A percentile compares a stretch with the other conserved stretches of the same genome.
These are phyloP conservation scores for Amanita exitialis DNA, from an alignment of 768 basidiomycete genomes.

Conservation along the genomic window DNA sequence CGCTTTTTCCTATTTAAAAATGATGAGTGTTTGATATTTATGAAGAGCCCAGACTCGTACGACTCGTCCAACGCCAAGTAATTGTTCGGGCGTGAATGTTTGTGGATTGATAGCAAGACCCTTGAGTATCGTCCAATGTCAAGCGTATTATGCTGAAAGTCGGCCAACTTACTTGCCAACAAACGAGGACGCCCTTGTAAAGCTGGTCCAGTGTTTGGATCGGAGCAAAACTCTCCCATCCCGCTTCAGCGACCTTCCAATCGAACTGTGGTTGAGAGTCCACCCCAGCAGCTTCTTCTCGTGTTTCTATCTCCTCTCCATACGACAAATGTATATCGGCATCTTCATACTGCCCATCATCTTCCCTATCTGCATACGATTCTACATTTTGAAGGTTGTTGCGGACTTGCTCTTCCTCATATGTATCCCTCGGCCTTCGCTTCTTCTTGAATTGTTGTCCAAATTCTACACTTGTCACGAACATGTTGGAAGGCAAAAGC, in stretches of 20 bases:
- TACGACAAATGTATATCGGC: neutral
- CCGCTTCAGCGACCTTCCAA: no score
- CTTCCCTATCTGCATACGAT: neutral
- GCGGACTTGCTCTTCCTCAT: neutral
- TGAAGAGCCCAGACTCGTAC: neutral
- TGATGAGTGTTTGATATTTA: neutral
- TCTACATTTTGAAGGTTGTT: neutral
- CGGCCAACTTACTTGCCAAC: neutral
- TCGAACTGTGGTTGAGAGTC: no score
- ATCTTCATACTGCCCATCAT: neutral
- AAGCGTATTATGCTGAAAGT: neutral
- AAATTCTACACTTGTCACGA: slow-evolving; percentile 7
- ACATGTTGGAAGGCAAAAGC: slow-evolving; percentile 1
- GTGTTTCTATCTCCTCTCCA: neutral
- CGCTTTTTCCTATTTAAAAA: neutral
- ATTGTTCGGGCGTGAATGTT: slow-evolving; percentile 5
- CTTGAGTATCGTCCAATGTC: neutral
- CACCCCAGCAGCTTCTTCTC: no score
- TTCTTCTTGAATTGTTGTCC: neutral
- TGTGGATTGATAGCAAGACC: slow-evolving; percentile 5
- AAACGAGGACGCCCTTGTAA: neutral
- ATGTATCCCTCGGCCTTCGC: neutral
- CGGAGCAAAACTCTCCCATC: no score
- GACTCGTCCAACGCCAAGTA: neutral
- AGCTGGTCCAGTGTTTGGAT: neutral